Evolutionary conservation across 2,329 filamentous ascomycete species (phyloP), one percentile per base, ranked within the genome.

Genomic region (Pyricularia sp.): DNA sequence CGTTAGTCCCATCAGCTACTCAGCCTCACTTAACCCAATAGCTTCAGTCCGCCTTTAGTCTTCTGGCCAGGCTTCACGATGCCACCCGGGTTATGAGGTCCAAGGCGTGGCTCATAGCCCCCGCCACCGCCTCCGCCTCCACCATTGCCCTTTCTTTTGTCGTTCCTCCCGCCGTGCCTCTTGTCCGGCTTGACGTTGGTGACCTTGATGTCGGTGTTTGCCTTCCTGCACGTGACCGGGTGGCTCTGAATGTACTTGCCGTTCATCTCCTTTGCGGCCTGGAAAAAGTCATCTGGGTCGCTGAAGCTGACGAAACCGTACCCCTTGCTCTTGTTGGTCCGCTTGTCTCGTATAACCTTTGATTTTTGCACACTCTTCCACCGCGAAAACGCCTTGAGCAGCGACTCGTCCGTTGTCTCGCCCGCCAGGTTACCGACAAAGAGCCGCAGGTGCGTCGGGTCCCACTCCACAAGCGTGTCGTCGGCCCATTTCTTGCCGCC

Each of bases 221-320:
- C 93, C 78, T 95, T 92, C 78, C 92, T 90, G 73, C 98, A 86
- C 30, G 92, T 83, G 31, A 97, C 92, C 0, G 95, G 95, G 79
- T 98, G 95, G 78, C 93, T 97, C 75, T 97, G 94, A 77, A 99
- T 98, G 80, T 99, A 99, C 81, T 99, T 98, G 74, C 94, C 94
- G 76, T 97, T 92, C 95, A 98, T 98, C 81, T 98, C 94, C 81
- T 95, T 93, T 75, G 93, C 94, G 1, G 95, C 94, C 75, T 92
- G 88, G 83, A 99, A 98, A 78, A 96, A 98, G 76, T 97, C 94
- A 78, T 99, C 95, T 33, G 93, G 92, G 76, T 97, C 92, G 74
- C 90, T 91, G 81, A 99, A 98, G 79, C 92, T 95, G 69, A 99
- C 94, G 76, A 99, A 99, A 2, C 95, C 95, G 77, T 92, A 99